These are phyloP conservation scores for Calocybe cyanea DNA, from an alignment of 768 basidiomycete species.

Conservation along the genomic window DNA sequence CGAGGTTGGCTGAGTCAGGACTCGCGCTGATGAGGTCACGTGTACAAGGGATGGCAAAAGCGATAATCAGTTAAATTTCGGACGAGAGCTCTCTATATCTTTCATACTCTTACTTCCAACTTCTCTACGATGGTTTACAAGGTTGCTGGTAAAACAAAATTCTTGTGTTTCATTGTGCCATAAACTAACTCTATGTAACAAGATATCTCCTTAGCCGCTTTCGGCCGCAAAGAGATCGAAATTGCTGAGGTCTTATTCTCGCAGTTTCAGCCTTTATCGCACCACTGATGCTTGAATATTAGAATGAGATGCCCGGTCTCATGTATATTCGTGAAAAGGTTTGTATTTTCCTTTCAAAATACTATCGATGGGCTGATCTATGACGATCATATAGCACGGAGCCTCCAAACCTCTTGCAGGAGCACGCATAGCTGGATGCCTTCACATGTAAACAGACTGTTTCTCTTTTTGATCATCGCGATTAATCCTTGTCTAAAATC, in stretches of 20 bases:
- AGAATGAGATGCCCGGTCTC: constrained; percentile 95
- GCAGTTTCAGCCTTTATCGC: constrained; percentile 10
- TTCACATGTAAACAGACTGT: constrained; percentile 77
- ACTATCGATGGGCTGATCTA: constrained; percentile 19
- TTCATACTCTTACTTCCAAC: constrained; percentile 4
- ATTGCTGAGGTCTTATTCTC: constrained; percentile 79
- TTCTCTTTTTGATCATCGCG: neutral
- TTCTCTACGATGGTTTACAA: constrained; percentile 73
- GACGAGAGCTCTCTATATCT: constrained; percentile 15
- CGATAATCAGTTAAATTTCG: constrained; percentile 22
- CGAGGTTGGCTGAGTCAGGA: too few relatives aligned
- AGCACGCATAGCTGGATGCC: constrained; percentile 94
- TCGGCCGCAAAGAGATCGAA: constrained; percentile 99
- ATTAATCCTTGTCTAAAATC: constrained; percentile 5
- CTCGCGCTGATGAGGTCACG: constrained; percentile 22
- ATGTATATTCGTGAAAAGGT: constrained; percentile 92
- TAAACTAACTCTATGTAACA: constrained; percentile 12
- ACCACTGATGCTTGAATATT: constrained; percentile 14
- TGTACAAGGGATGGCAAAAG: constrained; percentile 28
- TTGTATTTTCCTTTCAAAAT: constrained; percentile 12
- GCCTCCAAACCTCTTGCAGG: constrained; percentile 84
- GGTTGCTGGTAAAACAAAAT: constrained; percentile 64
- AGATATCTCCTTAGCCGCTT: constrained; percentile 97
- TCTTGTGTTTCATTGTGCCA: neutral
- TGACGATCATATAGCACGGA: constrained; percentile 55